A percentile compares a stretch with the other conserved stretches of the same genome.
Conservation (phyloP, 768 basidiomycete genomes). For the Astraeus odoratus region DNA sequence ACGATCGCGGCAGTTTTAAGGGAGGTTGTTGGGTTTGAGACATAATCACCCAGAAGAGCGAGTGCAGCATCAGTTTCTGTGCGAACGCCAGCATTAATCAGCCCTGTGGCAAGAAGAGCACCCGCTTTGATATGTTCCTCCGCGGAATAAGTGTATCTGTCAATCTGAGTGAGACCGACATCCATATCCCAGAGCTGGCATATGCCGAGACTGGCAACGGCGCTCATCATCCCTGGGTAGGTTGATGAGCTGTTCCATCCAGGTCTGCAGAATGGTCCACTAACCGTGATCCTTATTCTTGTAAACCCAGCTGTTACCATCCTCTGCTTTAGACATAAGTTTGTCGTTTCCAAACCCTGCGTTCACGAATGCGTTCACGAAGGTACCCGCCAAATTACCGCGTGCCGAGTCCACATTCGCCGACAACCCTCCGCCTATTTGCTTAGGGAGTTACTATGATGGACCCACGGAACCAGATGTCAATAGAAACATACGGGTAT, state of each 20-base stretch:
- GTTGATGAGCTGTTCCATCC: background rate
- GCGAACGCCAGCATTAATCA: slow-evolving; percentile 82
- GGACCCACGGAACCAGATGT: background rate
- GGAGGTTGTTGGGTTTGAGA: slow-evolving; percentile 77
- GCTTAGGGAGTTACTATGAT: background rate
- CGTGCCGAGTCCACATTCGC: slow-evolving; percentile 88
- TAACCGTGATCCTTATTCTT: slow-evolving; percentile 98
- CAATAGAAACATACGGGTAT: slow-evolving; percentile 49
- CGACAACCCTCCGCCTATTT: slow-evolving; percentile 54
- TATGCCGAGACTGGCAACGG: slow-evolving; percentile 89
- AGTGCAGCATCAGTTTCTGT: slow-evolving; percentile 92
- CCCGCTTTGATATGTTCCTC: slow-evolving; percentile 99
- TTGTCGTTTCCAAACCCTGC: slow-evolving; percentile 99
- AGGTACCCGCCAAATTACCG: slow-evolving; percentile 92
- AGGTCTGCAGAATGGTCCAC: slow-evolving; percentile 9
- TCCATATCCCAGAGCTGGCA: slow-evolving; percentile 96
- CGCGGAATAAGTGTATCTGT: slow-evolving; percentile 94
- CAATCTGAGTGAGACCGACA: slow-evolving; percentile 86
- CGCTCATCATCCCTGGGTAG: slow-evolving; percentile 83
- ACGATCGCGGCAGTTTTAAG: slow-evolving; percentile 85
- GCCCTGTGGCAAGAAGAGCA: slow-evolving; percentile 89
- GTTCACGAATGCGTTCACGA: slow-evolving; percentile 98
- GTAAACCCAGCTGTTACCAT: slow-evolving; percentile 98
- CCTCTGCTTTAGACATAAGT: slow-evolving; percentile 93
- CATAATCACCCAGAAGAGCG: slow-evolving; percentile 84